Evolutionary conservation across 2,329 filamentous ascomycete genomes (phyloP), one percentile per base, ranked within the genome.

Genomic region (Magnaporthiopsis incrustans): DNA sequence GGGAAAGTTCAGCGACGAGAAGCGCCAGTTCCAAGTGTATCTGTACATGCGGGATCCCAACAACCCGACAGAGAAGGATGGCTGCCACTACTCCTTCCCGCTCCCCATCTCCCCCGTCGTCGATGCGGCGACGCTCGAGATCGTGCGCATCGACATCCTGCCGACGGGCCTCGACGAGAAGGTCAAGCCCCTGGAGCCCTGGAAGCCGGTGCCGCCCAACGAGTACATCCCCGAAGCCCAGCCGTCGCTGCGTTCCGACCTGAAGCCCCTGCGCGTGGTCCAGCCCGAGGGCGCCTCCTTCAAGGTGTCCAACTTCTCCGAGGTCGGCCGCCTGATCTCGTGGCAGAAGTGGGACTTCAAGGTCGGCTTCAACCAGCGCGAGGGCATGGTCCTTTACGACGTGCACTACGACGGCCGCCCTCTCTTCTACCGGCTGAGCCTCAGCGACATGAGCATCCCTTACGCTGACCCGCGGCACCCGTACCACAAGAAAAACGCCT

Each of bases 281-380:
- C 68, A 69, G 64, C 66, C 68, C 3, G 35, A 67, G 61, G 68
- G 68, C 32, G 60, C 67, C 14, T 67, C 66, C 4, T 69, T 92
- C 74, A 77, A 75, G 0, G 79, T 89, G 14, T 88, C 85, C 11
- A 76, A 77, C 66, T 89, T 67, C 62, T 71, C 71, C 5, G 72
- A 70, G 30, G 64, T 73, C 85, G 76, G 82, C 69, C 77, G 78
- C 62, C 72, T 76, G 25, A 69, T 86, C 8, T 74, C 79, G 64
- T 88, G 85, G 86, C 85, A 88, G 71, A 86, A 89, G 69, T 91
- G 88, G 88, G 79, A 82, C 2, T 87, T 92, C 75, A 79, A 88
- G 15, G 81, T 92, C 3, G 83, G 84, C 50, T 90, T 89, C 77
- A 91, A 88, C 72, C 81, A 84, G 59, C 81, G 89, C 2, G 89